A percentile compares a stretch with the other conserved stretches of the same genome.
Evolutionary conservation across 345 rosid genomes (phyloP).

Genomic region (Citrus maxima): DNA sequence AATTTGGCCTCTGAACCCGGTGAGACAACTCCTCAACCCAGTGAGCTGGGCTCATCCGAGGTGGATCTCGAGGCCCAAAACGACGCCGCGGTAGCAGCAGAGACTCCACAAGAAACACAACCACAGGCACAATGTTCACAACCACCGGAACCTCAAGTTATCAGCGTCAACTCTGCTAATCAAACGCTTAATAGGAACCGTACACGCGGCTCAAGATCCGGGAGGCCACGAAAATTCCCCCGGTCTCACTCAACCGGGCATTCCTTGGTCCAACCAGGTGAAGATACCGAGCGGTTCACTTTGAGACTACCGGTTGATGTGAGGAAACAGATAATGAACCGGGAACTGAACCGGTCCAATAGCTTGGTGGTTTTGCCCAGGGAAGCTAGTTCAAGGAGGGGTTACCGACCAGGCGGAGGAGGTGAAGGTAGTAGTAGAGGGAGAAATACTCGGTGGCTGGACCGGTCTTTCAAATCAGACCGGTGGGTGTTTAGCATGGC

Average conservation of each 20-base stretch:
- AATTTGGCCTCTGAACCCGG: slow-evolving; percentile 46
- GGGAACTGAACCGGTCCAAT: slow-evolving; percentile 57
- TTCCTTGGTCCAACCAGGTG: slow-evolving; percentile 81
- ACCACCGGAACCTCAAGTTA: slow-evolving; percentile 22
- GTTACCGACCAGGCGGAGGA: slow-evolving; percentile 32
- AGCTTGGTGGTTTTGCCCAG: slow-evolving; percentile 57
- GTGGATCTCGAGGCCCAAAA: slow-evolving; percentile 37
- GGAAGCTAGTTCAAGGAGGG: slow-evolving; percentile 50
- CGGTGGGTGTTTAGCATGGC: slow-evolving; percentile 49
- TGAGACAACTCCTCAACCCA: slow-evolving; percentile 23
- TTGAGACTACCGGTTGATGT: slow-evolving; percentile 66
- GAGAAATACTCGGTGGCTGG: slow-evolving; percentile 30
- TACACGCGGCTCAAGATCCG: slow-evolving; percentile 49
- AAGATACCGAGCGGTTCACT: slow-evolving; percentile 79
- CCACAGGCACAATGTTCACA: not conserved
- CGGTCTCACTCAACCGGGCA: slow-evolving; percentile 96
- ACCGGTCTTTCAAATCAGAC: slow-evolving; percentile 35
- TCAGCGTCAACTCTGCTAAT: not conserved
- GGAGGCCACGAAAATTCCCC: slow-evolving; percentile 33
- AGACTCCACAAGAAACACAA: not conserved
- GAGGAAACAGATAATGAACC: slow-evolving; percentile 60
- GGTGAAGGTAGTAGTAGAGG: slow-evolving; percentile 42
- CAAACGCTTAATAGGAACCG: slow-evolving; percentile 39
- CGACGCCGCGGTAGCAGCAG: slow-evolving; percentile 6
- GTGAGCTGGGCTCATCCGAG: slow-evolving; percentile 1